Evolutionary conservation across 2,329 filamentous ascomycete species (phyloP).

Genomic region (Ascochyta lentis): DNA sequence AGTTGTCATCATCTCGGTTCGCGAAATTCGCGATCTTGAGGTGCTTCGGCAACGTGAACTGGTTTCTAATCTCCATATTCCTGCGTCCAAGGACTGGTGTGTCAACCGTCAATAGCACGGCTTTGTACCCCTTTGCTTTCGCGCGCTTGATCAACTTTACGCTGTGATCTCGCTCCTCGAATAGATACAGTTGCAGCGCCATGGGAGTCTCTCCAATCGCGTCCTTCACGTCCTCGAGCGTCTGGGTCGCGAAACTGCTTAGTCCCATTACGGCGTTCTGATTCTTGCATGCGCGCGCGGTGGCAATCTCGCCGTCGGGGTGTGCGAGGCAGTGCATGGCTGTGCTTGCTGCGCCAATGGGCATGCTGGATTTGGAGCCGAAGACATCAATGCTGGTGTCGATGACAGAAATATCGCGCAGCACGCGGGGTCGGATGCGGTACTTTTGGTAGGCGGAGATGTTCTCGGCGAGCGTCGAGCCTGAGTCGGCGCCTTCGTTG

Average conservation of each 20-base stretch:
- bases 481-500: constrained; percentile 35
- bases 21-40: constrained; percentile 32
- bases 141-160: constrained; percentile 31
- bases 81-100: constrained; percentile 32
- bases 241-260: constrained; percentile 50
- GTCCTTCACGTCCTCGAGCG: constrained; percentile 56
- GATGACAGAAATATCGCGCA: constrained; percentile 49
- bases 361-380: constrained; percentile 37
- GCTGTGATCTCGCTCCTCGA: constrained; percentile 35
- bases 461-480: constrained; percentile 35
- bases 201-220: constrained; percentile 47
- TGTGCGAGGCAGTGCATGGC: constrained; percentile 55
- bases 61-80: constrained; percentile 35
- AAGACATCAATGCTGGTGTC: constrained; percentile 43
- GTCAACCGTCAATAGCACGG: constrained; percentile 35
- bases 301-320: constrained; percentile 52
- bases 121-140: constrained; percentile 35
- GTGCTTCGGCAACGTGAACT: constrained; percentile 33
- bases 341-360: constrained; percentile 52
- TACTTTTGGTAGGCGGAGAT: constrained; percentile 40
- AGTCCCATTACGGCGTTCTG: constrained; percentile 48
- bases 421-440: constrained; percentile 44
- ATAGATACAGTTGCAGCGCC: constrained; percentile 54
- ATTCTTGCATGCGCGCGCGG: constrained; percentile 50
- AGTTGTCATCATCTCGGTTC: constrained; percentile 11